Conservation (phyloP, 495 filamentous ascomycete genomes). For the Hyaloscypha finlandica region DNA sequence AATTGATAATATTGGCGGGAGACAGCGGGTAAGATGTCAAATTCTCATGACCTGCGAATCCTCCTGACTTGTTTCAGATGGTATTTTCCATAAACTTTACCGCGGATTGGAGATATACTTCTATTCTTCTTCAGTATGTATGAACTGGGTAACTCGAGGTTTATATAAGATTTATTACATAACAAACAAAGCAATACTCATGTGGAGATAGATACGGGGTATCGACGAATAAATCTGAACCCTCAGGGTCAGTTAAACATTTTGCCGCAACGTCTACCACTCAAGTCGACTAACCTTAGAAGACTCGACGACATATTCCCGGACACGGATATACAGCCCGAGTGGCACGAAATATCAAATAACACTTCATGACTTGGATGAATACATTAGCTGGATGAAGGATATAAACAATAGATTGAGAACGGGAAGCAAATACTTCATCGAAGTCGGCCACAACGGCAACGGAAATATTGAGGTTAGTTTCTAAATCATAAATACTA, state of each 20-base stretch:
- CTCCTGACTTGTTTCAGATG: constrained; percentile 45
- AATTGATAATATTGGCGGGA: constrained; percentile 59
- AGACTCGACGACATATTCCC: constrained; percentile 68
- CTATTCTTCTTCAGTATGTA: constrained; percentile 55
- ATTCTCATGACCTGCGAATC: no score
- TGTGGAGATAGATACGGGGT: constrained; percentile 38
- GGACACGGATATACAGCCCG: constrained; percentile 52
- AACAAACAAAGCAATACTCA: background rate
- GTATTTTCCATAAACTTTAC: constrained; percentile 59
- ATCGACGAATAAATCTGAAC: constrained; percentile 12
- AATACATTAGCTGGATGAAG: constrained; percentile 44
- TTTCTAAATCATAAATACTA: background rate
- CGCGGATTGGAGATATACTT: constrained; percentile 46
- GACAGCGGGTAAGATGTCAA: constrained; percentile 48
- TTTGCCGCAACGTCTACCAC: background rate
- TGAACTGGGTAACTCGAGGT: constrained; percentile 62
- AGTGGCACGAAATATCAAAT: constrained; percentile 49
- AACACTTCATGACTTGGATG: constrained; percentile 48
- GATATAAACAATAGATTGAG: constrained; percentile 44
- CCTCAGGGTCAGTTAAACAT: constrained; percentile 10
- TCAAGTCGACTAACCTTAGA: background rate
- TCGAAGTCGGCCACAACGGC: constrained; percentile 63
- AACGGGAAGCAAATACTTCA: constrained; percentile 54
- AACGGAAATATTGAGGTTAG: constrained; percentile 58
- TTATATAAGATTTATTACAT: constrained; percentile 31